Percentiles rank a stretch among this genome's conserved stretches.
These are phyloP conservation scores for Capronia epimyces DNA, from an alignment of 2,329 filamentous ascomycete species.

Conservation along the genomic window DNA sequence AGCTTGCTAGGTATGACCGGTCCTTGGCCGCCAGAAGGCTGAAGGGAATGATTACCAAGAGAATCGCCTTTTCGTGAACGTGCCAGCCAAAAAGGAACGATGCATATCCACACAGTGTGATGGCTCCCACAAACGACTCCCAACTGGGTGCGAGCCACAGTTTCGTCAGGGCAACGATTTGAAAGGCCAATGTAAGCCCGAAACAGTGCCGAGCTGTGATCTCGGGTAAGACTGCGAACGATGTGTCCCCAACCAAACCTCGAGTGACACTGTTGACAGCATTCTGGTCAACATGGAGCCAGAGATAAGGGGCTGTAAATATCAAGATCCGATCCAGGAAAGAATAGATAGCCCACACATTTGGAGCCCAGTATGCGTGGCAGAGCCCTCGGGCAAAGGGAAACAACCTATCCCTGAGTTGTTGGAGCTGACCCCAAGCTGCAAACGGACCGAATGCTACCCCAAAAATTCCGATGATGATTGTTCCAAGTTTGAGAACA, in stretches of 20 bases:
- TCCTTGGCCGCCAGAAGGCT: slow-evolving; percentile 86
- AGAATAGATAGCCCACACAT: slow-evolving; percentile 94
- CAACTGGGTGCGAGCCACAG: slow-evolving; percentile 75
- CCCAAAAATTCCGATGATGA: slow-evolving; percentile 66
- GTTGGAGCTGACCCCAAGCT: slow-evolving; percentile 72
- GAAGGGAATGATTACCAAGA: slow-evolving; percentile 92
- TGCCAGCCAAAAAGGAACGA: slow-evolving; percentile 99
- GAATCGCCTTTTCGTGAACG: slow-evolving; percentile 94
- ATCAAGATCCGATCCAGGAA: slow-evolving; percentile 82
- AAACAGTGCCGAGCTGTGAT: slow-evolving; percentile 78
- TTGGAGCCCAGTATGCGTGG: slow-evolving; percentile 98
- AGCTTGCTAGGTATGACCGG: slow-evolving; percentile 82
- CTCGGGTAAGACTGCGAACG: slow-evolving; percentile 88
- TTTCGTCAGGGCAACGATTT: slow-evolving; percentile 71
- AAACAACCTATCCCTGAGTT: slow-evolving; percentile 78
- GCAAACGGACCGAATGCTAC: slow-evolving; percentile 87
- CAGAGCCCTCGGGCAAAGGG: slow-evolving; percentile 91
- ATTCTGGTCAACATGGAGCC: slow-evolving; percentile 64
- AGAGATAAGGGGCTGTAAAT: slow-evolving; percentile 72
- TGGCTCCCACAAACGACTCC: slow-evolving; percentile 81
- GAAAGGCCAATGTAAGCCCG: slow-evolving; percentile 72
- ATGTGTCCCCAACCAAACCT: slow-evolving; percentile 85
- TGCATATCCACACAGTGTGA: slow-evolving; percentile 90
- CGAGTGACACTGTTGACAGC: slow-evolving; percentile 86
- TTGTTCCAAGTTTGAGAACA: slow-evolving; percentile 71